phyloP scores from a whole-genome alignment of 2,329 filamentous ascomycete genomes.

The Trichophyton verrucosum region DNA sequence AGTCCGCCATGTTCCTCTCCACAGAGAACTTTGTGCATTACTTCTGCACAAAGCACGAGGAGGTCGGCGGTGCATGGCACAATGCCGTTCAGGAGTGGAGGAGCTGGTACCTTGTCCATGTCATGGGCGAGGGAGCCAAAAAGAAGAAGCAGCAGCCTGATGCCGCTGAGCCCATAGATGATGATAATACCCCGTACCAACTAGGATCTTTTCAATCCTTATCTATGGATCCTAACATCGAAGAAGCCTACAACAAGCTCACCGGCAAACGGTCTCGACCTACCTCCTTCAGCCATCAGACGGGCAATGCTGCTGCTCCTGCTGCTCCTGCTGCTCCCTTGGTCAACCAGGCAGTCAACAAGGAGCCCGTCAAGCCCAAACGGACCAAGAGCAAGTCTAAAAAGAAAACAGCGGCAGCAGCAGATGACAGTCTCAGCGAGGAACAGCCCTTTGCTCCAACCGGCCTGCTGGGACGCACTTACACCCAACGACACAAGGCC shows the following conservation, averaged over 20 bases:
- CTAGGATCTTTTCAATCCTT: constrained; percentile 57
- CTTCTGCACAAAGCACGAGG: constrained; percentile 66
- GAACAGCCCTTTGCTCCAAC: constrained; percentile 26
- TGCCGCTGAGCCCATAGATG: constrained; percentile 13
- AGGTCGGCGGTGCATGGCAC: constrained; percentile 56
- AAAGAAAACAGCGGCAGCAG: background rate
- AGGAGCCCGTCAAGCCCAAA: constrained; percentile 1
- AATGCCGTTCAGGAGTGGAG: constrained; percentile 66
- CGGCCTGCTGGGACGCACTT: constrained; percentile 29
- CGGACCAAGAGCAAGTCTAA: constrained; percentile 4
- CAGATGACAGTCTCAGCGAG: background rate
- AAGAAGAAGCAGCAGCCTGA: constrained; percentile 17
- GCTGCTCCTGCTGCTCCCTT: background rate
- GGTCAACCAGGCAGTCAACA: background rate
- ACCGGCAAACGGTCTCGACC: background rate
- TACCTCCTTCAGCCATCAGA: background rate
- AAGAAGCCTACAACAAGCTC: constrained; percentile 27
- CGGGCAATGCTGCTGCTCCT: background rate
- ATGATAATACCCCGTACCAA: constrained; percentile 38
- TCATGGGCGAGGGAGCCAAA: constrained; percentile 46
- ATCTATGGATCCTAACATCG: constrained; percentile 43
- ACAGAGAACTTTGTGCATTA: constrained; percentile 85
- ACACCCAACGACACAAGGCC: constrained; percentile 28
- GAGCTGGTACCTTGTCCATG: constrained; percentile 79
- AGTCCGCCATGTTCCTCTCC: constrained; percentile 67